phyloP scores from a whole-genome alignment of 345 rosid genomes.

The Trapa bicornis region DNA sequence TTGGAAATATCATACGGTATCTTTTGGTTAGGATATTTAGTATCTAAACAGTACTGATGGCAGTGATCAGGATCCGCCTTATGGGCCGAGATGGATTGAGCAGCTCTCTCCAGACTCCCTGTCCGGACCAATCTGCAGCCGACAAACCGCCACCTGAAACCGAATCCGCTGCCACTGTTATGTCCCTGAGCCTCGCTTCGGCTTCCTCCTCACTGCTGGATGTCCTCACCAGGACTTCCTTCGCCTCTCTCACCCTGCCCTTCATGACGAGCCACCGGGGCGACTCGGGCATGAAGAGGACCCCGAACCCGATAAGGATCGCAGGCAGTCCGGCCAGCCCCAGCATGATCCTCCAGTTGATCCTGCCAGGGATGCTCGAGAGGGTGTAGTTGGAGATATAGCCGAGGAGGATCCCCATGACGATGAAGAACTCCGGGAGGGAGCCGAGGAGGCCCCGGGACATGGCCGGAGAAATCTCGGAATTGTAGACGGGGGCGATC shows the following conservation, averaged over 20 bases:
- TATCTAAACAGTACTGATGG: slow-evolving; percentile 5
- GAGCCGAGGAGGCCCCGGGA: slow-evolving; percentile 46
- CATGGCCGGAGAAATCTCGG: slow-evolving; percentile 39
- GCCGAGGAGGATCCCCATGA: slow-evolving; percentile 38
- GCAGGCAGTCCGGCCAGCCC: slow-evolving; percentile 39
- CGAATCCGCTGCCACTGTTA: slow-evolving; percentile 13
- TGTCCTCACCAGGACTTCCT: slow-evolving; percentile 21
- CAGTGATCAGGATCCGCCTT: slow-evolving; percentile 29
- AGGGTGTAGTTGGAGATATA: slow-evolving; percentile 32
- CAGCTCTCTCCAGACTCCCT: slow-evolving; percentile 39
- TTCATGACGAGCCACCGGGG: slow-evolving; percentile 55
- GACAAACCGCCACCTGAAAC: neutral
- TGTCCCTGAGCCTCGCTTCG: slow-evolving; percentile 23
- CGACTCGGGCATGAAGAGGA: slow-evolving; percentile 37
- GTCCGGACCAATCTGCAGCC: slow-evolving; percentile 16
- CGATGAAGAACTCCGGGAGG: slow-evolving; percentile 48
- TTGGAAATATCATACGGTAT: too few relatives aligned
- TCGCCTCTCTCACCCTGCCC: slow-evolving; percentile 34
- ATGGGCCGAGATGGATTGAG: slow-evolving; percentile 23
- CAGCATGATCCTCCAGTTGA: slow-evolving; percentile 46
- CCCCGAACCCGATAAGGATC: slow-evolving; percentile 18
- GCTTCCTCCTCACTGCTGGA: slow-evolving; percentile 32
- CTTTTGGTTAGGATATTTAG: too few relatives aligned
- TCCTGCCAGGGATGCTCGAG: slow-evolving; percentile 19
- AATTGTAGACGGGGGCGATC: slow-evolving; percentile 45